Evolutionary conservation across 1,139 yeast species (phyloP), one percentile per base, ranked within the genome.

Genomic region (Kurtzmaniella quercitrusa): DNA sequence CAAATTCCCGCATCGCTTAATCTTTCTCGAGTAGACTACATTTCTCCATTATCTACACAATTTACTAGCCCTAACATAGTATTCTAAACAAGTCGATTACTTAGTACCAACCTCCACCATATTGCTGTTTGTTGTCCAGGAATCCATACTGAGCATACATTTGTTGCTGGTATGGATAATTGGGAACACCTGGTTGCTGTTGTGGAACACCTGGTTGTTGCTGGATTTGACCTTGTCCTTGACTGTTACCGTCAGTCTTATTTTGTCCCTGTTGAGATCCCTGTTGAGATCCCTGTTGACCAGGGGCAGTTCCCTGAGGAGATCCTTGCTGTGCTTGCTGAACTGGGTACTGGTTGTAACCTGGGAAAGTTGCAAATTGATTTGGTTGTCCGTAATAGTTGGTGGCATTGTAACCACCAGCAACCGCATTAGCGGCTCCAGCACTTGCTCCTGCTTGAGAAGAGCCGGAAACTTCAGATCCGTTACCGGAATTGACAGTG

Each of bases 141-240:
- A 17, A 36, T 12, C 64, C 64, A 50, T 71, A 73, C 55, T 72
- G 77, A n/a, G 77, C 36, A 59, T 70, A 73, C 43, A 44, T 44
- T 41, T 44, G 46, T 55, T 72, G 77, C 56, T 73, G 78, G 56
- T 71, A 73, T 24, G 61, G 76, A 51, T 66, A 71, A 56, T 70
- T 75, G 24, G 75, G 75, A 49, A 64, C 59, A 49, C 60, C 58
- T 42, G 69, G 70, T 52, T 68, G 73, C 36, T 31, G 36, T 47
- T 63, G 66, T 41, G 68, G 71, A 49, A 62, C 57, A 36, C 57
- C 59, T 47, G 53, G 59, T 49, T 58, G 60, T 36, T 52, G 57
- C 38, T 55, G 60, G 25, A 49, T 51, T 46, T 59, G 59, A 39
- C 62, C 65, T 40, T 57, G 65, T 37, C 53, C 59, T 21, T 51